A percentile compares a stretch with the other conserved stretches of the same genome.
These are phyloP conservation scores for Plasmodium ovale DNA, from an alignment of 169 alveolate species.

Conservation along the genomic window DNA sequence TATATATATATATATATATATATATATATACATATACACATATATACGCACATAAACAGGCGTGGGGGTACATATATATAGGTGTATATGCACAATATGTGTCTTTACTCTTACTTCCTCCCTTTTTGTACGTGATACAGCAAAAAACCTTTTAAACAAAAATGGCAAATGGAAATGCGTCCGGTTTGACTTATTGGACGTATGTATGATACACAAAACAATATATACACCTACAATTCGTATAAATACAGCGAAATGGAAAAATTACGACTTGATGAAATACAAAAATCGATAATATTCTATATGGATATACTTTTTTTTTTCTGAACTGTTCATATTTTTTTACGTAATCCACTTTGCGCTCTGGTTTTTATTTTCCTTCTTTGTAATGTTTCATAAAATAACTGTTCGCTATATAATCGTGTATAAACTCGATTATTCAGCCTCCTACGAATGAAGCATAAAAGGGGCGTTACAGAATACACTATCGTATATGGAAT, in stretches of 20 bases:
- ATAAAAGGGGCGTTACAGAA: background rate
- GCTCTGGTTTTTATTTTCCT: constrained; percentile 9
- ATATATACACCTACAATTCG: no score
- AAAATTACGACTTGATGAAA: no score
- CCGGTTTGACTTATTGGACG: no score
- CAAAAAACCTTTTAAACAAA: no score
- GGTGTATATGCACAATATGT: background rate
- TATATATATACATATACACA: constrained; percentile 6
- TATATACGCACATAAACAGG: constrained; percentile 11
- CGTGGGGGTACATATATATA: background rate
- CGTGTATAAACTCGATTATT: constrained; percentile 37
- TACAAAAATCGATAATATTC: no score
- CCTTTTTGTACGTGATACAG: no score
- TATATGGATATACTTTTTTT: no score
- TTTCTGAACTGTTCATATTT: background rate
- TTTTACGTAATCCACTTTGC: background rate
- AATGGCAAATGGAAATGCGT: no score
- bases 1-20: constrained; percentile 2
- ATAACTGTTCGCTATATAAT: constrained; percentile 27
- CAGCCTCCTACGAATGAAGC: constrained; percentile 3
- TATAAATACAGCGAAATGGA: no score
- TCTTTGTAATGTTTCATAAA: background rate
- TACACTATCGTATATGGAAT: background rate
- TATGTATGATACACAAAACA: no score
- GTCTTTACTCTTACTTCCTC: no score